Conservation (phyloP, 306 rosid genomes). For the Clitoria ternatea region DNA sequence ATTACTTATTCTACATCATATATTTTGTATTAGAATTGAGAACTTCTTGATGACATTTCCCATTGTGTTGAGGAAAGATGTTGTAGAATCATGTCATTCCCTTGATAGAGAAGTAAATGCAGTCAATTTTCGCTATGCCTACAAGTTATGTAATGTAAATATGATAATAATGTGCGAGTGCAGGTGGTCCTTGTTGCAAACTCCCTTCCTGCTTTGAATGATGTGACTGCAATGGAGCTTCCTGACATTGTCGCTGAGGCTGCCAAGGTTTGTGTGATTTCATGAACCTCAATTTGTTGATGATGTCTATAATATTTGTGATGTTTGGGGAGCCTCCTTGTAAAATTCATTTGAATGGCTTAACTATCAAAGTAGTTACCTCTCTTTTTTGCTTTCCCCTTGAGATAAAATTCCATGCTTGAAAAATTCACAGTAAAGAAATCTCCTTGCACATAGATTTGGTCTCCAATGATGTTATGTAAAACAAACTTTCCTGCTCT, state of each 20-base stretch:
- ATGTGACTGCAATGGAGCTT: conserved; percentile 83
- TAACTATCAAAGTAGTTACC: neutral
- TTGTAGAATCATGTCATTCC: neutral
- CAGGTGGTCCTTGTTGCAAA: conserved; percentile 88
- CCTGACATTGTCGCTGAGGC: conserved; percentile 88
- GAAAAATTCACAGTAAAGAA: neutral
- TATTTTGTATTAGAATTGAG: too few relatives aligned
- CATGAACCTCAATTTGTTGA: neutral
- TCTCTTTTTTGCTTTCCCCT: neutral
- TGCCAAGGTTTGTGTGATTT: conserved; percentile 60
- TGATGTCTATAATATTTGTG: neutral
- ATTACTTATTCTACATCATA: too few relatives aligned
- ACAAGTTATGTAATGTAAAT: neutral
- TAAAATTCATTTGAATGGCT: neutral
- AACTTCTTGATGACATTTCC: too few relatives aligned
- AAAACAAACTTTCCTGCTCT: neutral
- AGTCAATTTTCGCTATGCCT: neutral
- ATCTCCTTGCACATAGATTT: neutral
- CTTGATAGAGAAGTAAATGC: neutral
- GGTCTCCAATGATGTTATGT: neutral
- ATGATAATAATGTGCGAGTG: conserved; percentile 22
- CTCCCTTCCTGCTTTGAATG: conserved; percentile 83
- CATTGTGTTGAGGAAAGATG: neutral
- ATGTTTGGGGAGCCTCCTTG: neutral
- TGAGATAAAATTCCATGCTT: neutral